Conservation (phyloP, 768 basidiomycete species). For the Rhizopogon vesiculosus region DNA sequence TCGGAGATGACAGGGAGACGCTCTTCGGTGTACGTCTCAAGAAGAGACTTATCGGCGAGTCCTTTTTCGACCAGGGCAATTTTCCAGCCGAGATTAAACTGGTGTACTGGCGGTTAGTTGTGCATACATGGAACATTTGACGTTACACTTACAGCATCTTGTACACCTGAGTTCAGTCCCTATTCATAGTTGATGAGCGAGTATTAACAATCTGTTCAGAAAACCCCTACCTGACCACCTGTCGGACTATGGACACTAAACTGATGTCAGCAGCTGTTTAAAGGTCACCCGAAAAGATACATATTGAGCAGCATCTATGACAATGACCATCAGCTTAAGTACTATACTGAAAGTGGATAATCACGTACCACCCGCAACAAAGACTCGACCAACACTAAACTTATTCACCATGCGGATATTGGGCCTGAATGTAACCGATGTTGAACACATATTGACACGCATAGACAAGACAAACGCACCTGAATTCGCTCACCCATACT, state of each 20-base stretch:
- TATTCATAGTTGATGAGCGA: constrained; percentile 13
- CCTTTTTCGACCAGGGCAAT: constrained; percentile 36
- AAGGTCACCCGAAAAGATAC: neutral
- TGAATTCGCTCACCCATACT: neutral
- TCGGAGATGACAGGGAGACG: constrained; percentile 41
- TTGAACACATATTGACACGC: neutral
- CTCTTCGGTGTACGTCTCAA: constrained; percentile 39
- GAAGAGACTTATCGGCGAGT: constrained; percentile 29
- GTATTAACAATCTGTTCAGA: too few species aligned
- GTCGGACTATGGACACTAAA: constrained; percentile 5
- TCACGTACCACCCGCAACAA: constrained; percentile 11
- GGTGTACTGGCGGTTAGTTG: too few species aligned
- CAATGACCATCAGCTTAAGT: neutral
- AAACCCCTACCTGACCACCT: constrained; percentile 5
- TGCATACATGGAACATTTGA: too few species aligned
- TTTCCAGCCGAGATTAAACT: constrained; percentile 45
- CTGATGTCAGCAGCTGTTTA: neutral
- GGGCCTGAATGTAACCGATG: neutral
- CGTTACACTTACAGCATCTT: constrained; percentile 29
- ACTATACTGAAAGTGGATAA: neutral
- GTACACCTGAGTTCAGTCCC: constrained; percentile 32
- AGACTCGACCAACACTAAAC: constrained; percentile 9
- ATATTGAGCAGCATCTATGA: constrained; percentile 9
- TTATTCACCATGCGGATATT: constrained; percentile 11
- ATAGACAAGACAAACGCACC: constrained; percentile 1